Base-by-base conservation (phyloP, 768 basidiomycete genomes). In the Leccinum uliginosum region DNA sequence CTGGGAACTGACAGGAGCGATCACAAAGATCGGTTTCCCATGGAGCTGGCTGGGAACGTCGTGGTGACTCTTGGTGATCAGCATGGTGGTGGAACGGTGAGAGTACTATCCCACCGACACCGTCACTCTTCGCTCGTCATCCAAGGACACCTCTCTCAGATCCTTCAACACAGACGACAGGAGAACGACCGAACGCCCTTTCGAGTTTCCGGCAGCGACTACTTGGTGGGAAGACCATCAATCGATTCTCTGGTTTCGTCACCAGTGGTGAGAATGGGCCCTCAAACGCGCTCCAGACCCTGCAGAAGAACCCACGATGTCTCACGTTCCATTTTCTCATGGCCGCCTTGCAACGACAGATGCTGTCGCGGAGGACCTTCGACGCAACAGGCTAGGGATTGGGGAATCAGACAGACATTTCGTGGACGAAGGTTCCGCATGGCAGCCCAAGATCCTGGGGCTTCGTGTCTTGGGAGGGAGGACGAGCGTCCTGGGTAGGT, bases 181-280 rank as follows among this genome's bases (percentile, higher is more conserved):
- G 87, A 12, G 88, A 90, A 69, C 87, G 87, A 71, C 65, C 59
- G 76, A 65, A 61, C 45, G 65, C 73, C 15, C 82, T 87, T 60
- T 86, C 88, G 2, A 88, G 81, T 68, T 87, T 90, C 63, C 76
- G 84, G 8, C 81, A 82, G 54, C 85, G 83, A 60, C 76, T 92
- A 0, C 80, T 93, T 1, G 84, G 88, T 27, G 89, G 90, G 10
- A 91, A 86, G 71, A 83, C 83, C 48, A 71, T 92, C 53, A 91
- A 92, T 68, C 80, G 90, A n/a, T 93, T 93, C 72, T 91, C 89
- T 1, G 86, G 80, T 54, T 93, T 91, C 68, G 90, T 93, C 15
- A 90, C 87, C 7, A 89, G 86, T 56, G 91, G 91, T 32, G 91
- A 68, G 85, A 86, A 51, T 93, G 85, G 74, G 80, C 92, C 7